Conservation (phyloP, 2,329 filamentous ascomycete genomes). For the Penicillium sp. region DNA sequence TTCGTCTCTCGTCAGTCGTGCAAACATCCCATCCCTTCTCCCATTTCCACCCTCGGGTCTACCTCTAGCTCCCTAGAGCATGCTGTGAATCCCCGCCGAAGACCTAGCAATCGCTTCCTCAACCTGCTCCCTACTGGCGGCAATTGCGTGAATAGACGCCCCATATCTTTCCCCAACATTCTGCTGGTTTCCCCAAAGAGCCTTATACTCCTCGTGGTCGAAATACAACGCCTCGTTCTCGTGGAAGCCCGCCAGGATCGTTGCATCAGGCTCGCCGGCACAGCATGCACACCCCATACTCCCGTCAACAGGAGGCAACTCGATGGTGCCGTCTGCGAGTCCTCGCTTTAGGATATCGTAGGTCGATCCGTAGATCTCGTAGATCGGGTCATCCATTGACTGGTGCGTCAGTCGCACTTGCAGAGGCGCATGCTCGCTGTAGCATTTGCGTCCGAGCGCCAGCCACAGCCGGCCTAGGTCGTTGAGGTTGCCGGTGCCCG, state of each 20-base stretch:
- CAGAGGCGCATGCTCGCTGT: conserved; percentile 17
- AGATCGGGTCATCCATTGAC: conserved; percentile 15
- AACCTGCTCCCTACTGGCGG: conserved; percentile 12
- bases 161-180: not conserved
- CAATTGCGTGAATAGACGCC: not conserved
- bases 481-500: conserved; percentile 17
- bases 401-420: conserved; percentile 17
- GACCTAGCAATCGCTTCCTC: conserved; percentile 9
- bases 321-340: conserved; percentile 9
- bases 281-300: conserved; percentile 20
- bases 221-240: conserved; percentile 18
- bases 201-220: conserved; percentile 15
- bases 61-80: not conserved
- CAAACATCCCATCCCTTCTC: not conserved
- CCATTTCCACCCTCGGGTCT: too few species aligned
- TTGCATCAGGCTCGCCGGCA: conserved; percentile 17
- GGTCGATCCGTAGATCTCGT: conserved; percentile 13
- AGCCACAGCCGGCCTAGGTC: conserved; percentile 19
- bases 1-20: not conserved
- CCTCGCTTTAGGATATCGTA: not conserved
- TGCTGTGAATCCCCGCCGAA: not conserved
- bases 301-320: not conserved
- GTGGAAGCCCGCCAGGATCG: conserved; percentile 15
- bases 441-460: conserved; percentile 7
- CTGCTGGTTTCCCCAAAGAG: conserved; percentile 15